Base-by-base conservation (phyloP, 1,284 basidiomycete species). In the Puccinia coronata region DNA sequence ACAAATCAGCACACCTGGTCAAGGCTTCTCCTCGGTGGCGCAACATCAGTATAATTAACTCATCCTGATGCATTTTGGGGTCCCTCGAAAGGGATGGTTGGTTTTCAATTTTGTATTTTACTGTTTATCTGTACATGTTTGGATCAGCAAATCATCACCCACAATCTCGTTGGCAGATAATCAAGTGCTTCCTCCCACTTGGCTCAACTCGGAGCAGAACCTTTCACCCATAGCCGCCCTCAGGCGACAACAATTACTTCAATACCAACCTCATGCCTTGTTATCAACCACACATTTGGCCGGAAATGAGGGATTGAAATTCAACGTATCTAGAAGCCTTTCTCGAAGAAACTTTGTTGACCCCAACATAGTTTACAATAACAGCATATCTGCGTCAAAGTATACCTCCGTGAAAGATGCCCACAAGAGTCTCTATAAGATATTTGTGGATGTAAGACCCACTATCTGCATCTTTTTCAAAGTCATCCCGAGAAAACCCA, bases 361-460 rank as follows among this genome's bases (percentile, higher is more conserved):
- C 36, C 61, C 61, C 36, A n/a, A 6, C 61, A 20, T 39, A 18
- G 61, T 63, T 39, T 63, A 63, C 36, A 63, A 63, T 39, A 63
- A 63, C 16, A 63, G 61, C 25, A 4, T 63, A 20, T 20, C 36
- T 0, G 36, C 61, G 36, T 18, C 18, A 18, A 16, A 8, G 34
- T 3, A 34, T 23, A 1, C 2, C 9, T 20, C 18, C 23, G 2
- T 63, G 61, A 1, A 18, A 6, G 36, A 63, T 31, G 61, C 61
- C 61, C 23, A 23, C 34, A 63, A 41, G 31, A 20, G 16, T 1
- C 61, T 63, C 3, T 63, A 41, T 36, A 63, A 63, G 61, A 63
- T 63, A 63, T 41, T 34, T 39, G 5, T 31, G 18, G 61, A 63
- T 39, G 61, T 63, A 63, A 63, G 61, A 61, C 18, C 59, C 34